Base-by-base conservation (phyloP, 192 early-diverging fungal species). In the Hyaloraphidium curvatum region DNA sequence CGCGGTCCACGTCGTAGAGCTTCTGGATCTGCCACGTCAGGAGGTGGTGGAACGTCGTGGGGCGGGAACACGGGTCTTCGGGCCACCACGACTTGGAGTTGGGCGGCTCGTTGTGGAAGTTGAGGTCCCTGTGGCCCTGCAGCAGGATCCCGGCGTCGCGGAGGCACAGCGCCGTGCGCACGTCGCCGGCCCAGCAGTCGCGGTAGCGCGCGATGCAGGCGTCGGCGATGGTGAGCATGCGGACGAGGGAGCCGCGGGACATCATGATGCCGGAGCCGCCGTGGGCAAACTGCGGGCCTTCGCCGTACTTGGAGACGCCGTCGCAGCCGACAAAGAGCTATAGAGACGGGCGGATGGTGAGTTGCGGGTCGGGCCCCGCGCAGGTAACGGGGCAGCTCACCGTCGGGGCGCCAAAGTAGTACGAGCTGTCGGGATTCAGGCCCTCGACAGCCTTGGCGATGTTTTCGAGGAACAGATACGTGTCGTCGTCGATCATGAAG, bases 401-500 rank as follows among this genome's bases (percentile, higher is more conserved):
- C 39, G 61, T 72, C 23, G 58, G 54, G 0, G 61, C 39, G 35
- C 75, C 75, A 41, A 63, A 56, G 58, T 72, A 77, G 48, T 58
- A 57, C 13, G n/a, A n/a, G n/a, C n/a, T n/a, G n/a, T n/a, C n/a
- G n/a, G n/a, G n/a, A n/a, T n/a, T n/a, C n/a, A n/a, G n/a, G n/a
- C n/a, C n/a, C n/a, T n/a, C n/a, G n/a, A n/a, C n/a, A n/a, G n/a
- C n/a, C n/a, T n/a, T n/a, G n/a, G n/a, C n/a, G n/a, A 77, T 51
- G 55, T 74, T 79, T 35, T 72, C 68, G n/a, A 68, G 50, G 50
- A 69, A 69, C 13, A 77, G 59, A 41, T 75, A 76, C 2, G 76
- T 69, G 59, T 79, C 76, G 58, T 79, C 76, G 58, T 79, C 76
- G 28, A 79, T 60, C 76, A 79, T 79, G 23, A 79, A 13, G 40